Evolutionary conservation across 2,329 filamentous ascomycete species (phyloP), one percentile per base, ranked within the genome.

Genomic region (Volutella citrinella): DNA sequence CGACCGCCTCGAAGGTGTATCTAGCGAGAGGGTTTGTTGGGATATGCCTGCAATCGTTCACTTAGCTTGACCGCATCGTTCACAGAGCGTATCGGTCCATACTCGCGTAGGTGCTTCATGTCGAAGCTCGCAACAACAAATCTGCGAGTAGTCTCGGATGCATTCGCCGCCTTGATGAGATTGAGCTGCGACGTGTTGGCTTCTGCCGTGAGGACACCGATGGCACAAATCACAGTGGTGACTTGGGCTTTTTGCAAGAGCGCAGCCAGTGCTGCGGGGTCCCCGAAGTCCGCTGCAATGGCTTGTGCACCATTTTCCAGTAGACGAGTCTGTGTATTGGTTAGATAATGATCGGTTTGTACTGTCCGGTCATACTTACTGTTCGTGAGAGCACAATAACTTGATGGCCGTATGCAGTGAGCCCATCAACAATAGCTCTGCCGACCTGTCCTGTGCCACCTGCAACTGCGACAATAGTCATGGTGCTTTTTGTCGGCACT

Each of bases 61-160:
- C 21, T 40, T n/a, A 41, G 26, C 1, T 4, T 2, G 1, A 0
- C 6, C 4, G 14, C 10, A 6, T n/a, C 1, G 2, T 3, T 10
- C 1, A 1, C 1, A 11, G 2, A 1, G 3, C 1, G 4, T 8
- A n/a, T n/a, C n/a, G n/a, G n/a, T 9, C 0, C 21, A 32, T 38
- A 50, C 48, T 51, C 38, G 16, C 36, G 38, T 3, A 41, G 30
- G 13, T 55, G 49, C 1, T 43, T 12, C 43, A 51, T 45, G 20
- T 52, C 49, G 2, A 39, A 52, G 19, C 49, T 43, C 12, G 45
- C 49, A 3, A 52, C 41, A 4, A 51, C 37, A 8, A 51, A 52
- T 22, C 49, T 24, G 10, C 36, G 15, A 0, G 42, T 48, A 2
- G 21, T 19, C 3, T 10, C 3, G 4, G 45, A 47, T 3, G 20